Evolutionary conservation across 148 eudicot species (phyloP), one percentile per base, ranked within the genome.

Genomic region (Nepenthes mirabilis): DNA sequence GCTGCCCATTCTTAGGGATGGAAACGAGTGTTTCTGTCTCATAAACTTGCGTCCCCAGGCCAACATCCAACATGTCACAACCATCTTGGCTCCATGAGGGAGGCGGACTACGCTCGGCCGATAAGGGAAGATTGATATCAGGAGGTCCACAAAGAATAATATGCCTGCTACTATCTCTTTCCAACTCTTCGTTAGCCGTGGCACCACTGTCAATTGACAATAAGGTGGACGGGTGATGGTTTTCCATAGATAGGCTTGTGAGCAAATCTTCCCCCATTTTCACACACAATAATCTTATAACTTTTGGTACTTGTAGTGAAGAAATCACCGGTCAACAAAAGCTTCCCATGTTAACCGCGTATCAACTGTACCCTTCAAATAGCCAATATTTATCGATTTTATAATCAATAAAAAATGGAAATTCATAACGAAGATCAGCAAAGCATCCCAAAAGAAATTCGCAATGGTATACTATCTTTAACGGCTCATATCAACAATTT

Each of bases 151-250:
- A 77, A 36, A 76, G 77, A 34, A 77, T 72, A 55, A 77, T 67
- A 37, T 68, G 77, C 60, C 87, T 68, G 61, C 37, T 79, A 59
- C 78, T 72, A 55, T 87, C 91, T 37, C 85, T 72, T 36, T 75
- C 82, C 0, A 70, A 34, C 40, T 84, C 95, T 56, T 88, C 95
- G 34, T 82, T 91, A 61, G 81, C 59, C 13, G 74, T 65, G 10
- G 84, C 72, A 37, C 82, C 78, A 61, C 88, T 76, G 68, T 88
- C 95, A 87, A 88, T 88, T 35, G 95, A 84, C 56, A 88, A 61
- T 53, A 81, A 69, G 52, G 95, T 87, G 55, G 95, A 87, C 47
- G 85, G 87, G 43, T 74, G 86, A 34, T 80, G 70, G 66, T 82
- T 85, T 66, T 84, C 91, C 71, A 88, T 84, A 51, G 80, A 69